Percentiles rank a stretch among this genome's conserved stretches.
These are phyloP conservation scores for Apium graveolens DNA, from an alignment of 129 eudicot genomes.

Conservation along the genomic window DNA sequence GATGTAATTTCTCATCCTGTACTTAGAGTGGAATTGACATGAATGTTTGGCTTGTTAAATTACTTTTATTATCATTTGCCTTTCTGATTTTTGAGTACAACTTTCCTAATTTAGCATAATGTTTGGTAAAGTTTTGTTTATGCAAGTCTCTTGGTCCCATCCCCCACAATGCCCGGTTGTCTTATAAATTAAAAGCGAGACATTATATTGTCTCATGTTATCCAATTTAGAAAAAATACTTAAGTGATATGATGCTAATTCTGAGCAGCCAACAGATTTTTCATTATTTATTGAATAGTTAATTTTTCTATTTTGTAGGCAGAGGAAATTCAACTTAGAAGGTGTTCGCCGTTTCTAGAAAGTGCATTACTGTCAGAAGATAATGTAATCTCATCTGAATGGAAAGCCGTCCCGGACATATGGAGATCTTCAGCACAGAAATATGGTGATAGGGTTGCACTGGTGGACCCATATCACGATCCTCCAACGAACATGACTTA, in stretches of 20 bases:
- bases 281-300: not conserved
- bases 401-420: constrained; percentile 79
- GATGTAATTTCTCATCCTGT: not conserved
- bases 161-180: not conserved
- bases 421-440: constrained; percentile 84
- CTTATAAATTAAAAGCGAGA: not conserved
- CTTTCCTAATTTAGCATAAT: not conserved
- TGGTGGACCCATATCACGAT: constrained; percentile 83
- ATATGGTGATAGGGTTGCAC: constrained; percentile 76
- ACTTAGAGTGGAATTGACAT: not conserved
- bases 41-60: not conserved
- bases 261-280: not conserved
- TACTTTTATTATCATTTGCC: not conserved
- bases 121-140: not conserved
- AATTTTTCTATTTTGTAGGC: constrained; percentile 25
- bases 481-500: constrained; percentile 88
- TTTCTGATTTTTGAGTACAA: not conserved
- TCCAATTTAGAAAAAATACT: not conserved
- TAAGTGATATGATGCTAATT: not conserved
- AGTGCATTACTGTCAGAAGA: constrained; percentile 32
- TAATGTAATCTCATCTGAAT: constrained; percentile 36
- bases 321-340: constrained; percentile 50
- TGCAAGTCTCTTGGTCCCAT: not conserved
- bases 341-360: constrained; percentile 75
- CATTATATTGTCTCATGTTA: not conserved